A percentile compares a stretch with the other conserved stretches of the same genome.
Evolutionary conservation across 805 yeast species (phyloP).

Genomic region (Metschnikowia picachoensis): DNA sequence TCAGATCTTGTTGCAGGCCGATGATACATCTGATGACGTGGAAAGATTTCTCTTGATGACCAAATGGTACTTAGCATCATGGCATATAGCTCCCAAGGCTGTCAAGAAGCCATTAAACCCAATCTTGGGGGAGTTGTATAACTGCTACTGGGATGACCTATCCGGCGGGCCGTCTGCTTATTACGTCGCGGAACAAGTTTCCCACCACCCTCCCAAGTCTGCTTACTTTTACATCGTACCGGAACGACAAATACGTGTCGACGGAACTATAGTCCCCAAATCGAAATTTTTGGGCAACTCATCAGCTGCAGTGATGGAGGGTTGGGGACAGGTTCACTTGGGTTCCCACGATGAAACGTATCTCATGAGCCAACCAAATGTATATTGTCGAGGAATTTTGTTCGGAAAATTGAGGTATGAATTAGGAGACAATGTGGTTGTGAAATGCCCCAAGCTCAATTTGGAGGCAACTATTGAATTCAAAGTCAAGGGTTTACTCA

Average conservation of each 20-base stretch:
- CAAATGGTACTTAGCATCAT: constrained; percentile 88
- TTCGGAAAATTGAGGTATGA: constrained; percentile 89
- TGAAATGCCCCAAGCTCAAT: constrained; percentile 57
- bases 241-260: constrained; percentile 73
- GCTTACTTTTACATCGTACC: constrained; percentile 89
- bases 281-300: constrained; percentile 92
- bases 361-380: constrained; percentile 89
- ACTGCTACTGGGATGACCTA: constrained; percentile 89
- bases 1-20: constrained; percentile 66
- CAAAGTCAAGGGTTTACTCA: constrained; percentile 89
- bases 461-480: constrained; percentile 82
- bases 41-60: constrained; percentile 71
- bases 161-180: constrained; percentile 64
- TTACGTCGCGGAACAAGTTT: constrained; percentile 90
- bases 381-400: constrained; percentile 89
- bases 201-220: constrained; percentile 98
- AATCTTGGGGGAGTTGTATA: constrained; percentile 84
- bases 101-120: constrained; percentile 97
- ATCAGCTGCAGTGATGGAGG: constrained; percentile 97
- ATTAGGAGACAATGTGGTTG: constrained; percentile 85
- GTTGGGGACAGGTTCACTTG: constrained; percentile 68
- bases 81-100: constrained; percentile 99
- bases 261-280: constrained; percentile 83
- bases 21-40: constrained; percentile 51
- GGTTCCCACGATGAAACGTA: constrained; percentile 71